Percentiles rank a stretch among this genome's conserved stretches.
Conservation (phyloP, 495 filamentous ascomycete species). For the Xylaria castorea region DNA sequence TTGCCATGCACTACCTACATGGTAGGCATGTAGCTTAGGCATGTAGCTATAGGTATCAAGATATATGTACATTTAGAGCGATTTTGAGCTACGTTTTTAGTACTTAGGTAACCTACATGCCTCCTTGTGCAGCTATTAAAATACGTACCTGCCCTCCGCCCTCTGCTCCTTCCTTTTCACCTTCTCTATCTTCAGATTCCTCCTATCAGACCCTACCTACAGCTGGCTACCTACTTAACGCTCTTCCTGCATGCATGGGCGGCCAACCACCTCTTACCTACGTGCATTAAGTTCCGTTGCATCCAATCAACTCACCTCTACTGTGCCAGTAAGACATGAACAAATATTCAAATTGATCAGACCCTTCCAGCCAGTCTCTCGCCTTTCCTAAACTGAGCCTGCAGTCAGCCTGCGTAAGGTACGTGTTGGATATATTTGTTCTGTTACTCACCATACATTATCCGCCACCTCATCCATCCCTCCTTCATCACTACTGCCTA, state of each 20-base stretch:
- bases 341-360: not conserved
- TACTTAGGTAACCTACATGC: not conserved
- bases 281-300: not conserved
- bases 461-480: not conserved
- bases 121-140: not conserved
- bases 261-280: not conserved
- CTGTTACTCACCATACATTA: not conserved
- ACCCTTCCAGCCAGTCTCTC: not conserved
- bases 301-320: not conserved
- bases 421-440: not conserved
- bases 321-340: not conserved
- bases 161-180: not conserved
- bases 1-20: not conserved
- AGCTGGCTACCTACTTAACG: not conserved
- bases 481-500: not conserved
- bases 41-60: no score
- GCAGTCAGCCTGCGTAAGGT: not conserved
- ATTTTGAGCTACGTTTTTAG: no score
- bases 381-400: not conserved
- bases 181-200: not conserved
- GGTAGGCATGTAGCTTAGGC: no score
- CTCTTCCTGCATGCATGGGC: not conserved
- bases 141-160: not conserved
- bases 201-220: not conserved
- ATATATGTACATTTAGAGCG: no score